phyloP scores from a whole-genome alignment of 495 filamentous ascomycete genomes.

The Jackrogersella minutella region DNA sequence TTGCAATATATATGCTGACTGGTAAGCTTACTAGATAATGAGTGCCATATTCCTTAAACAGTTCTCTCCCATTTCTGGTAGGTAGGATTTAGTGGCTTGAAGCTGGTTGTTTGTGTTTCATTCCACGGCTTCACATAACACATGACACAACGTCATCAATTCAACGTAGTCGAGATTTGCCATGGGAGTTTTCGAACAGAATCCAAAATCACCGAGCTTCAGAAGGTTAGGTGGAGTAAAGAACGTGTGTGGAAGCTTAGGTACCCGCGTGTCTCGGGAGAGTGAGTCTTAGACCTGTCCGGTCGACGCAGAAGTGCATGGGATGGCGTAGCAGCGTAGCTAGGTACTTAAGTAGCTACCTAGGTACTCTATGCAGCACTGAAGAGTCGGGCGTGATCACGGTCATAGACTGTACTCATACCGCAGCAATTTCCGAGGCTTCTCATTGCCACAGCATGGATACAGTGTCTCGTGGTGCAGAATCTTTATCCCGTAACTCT shows the following conservation, averaged over 20 bases:
- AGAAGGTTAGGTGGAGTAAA: conserved; percentile 15
- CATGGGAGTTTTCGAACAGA: conserved; percentile 2
- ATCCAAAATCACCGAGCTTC: conserved; percentile 11
- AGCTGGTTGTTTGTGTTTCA: conserved; percentile 26
- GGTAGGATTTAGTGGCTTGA: conserved; percentile 15
- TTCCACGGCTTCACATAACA: conserved; percentile 29
- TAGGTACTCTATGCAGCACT: conserved; percentile 16
- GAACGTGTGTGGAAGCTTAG: conserved; percentile 20
- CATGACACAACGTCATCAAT: conserved; percentile 33
- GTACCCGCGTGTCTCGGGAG: conserved; percentile 39
- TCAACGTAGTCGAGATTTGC: conserved; percentile 19
- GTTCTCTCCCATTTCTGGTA: conserved; percentile 1
- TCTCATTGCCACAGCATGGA: conserved; percentile 31
- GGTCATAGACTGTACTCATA: conserved; percentile 8
- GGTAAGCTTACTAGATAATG: conserved; percentile 11
- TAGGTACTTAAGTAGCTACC: background rate
- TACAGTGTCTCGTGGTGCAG: conserved; percentile 34
- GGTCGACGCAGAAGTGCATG: conserved; percentile 28
- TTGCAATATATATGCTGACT: background rate
- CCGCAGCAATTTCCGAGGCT: conserved; percentile 12
- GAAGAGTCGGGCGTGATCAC: conserved; percentile 9
- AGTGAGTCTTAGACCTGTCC: conserved; percentile 24
- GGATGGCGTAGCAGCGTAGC: no score
- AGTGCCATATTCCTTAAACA: conserved; percentile 9
- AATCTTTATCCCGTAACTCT: conserved; percentile 32